phyloP scores from a whole-genome alignment of 2,329 filamentous ascomycete genomes.

The Ascochyta clinopodiicola region DNA sequence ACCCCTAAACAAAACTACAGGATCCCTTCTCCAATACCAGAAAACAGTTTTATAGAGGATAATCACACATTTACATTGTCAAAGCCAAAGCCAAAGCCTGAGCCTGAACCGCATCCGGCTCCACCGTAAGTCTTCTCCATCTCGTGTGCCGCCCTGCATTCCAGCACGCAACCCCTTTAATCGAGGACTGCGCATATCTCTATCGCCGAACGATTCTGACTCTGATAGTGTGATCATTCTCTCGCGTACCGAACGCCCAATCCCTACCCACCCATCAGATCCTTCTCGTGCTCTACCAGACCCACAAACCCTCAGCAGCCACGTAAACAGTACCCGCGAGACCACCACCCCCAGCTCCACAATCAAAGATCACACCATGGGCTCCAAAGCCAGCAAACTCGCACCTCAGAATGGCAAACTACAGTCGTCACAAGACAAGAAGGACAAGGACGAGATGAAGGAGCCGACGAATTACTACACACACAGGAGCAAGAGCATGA shows the following conservation, averaged over 20 bases:
- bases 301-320: background rate
- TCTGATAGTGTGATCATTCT: conserved; percentile 27
- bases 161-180: background rate
- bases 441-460: conserved; percentile 45
- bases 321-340: background rate
- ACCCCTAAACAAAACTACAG: conserved; percentile 14
- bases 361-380: conserved; percentile 29
- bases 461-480: conserved; percentile 45
- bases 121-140: conserved; percentile 16
- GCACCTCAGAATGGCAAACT: conserved; percentile 26
- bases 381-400: conserved; percentile 39
- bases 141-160: background rate
- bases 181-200: background rate
- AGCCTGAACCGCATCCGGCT: conserved; percentile 17
- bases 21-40: background rate
- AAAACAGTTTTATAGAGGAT: conserved; percentile 9
- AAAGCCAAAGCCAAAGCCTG: conserved; percentile 7
- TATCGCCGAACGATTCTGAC: background rate
- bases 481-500: conserved; percentile 42
- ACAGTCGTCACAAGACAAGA: conserved; percentile 27
- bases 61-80: background rate
- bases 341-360: background rate
- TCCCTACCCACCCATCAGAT: conserved; percentile 13
- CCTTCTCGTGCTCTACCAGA: background rate
- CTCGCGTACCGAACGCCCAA: conserved; percentile 16